Evolutionary conservation across 306 rosid species (phyloP), one percentile per base, ranked within the genome.

Genomic region (Rubus idaeus): DNA sequence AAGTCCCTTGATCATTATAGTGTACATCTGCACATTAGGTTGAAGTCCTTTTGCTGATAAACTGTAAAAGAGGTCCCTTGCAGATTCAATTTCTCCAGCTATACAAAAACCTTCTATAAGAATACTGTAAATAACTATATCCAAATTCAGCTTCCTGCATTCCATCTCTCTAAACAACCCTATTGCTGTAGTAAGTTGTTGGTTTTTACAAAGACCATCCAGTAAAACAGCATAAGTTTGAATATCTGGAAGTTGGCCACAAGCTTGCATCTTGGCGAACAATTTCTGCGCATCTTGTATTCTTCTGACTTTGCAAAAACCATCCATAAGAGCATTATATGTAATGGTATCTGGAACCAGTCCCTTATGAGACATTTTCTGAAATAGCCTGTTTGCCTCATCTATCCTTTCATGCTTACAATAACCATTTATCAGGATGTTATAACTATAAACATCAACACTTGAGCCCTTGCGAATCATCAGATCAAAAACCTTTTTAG

Each of bases 251-350:
- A 46, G 51, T 10, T 10, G 51, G 51, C 51, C 51, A 10, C 14
- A 46, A 2, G 14, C 14, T 17, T 26, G 35, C 55, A 83, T 5
- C 21, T 45, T 8, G 37, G 52, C 20, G 49, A 83, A 67, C 49
- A 83, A 79, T 17, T 83, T 46, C 63, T 64, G 74, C 1, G 84
- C 87, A 73, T 75, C 84, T 60, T 51, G 1, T 41, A 17, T 16
- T 64, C 72, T 52, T 53, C 82, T 73, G 0, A 40, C 13, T 16
- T 4, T 13, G 50, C 47, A 63, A 56, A 52, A 49, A 20, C 37
- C 73, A 23, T n/a, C n/a, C n/a, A n/a, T n/a, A n/a, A n/a, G n/a
- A n/a, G n/a, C n/a, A n/a, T n/a, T n/a, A n/a, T n/a, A n/a, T n/a
- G n/a, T n/a, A n/a, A n/a, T n/a, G n/a, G n/a, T n/a, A n/a, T n/a